Evolutionary conservation across 352 stramenopile species (phyloP).

Genomic region (Phytophthora citrophthora): DNA sequence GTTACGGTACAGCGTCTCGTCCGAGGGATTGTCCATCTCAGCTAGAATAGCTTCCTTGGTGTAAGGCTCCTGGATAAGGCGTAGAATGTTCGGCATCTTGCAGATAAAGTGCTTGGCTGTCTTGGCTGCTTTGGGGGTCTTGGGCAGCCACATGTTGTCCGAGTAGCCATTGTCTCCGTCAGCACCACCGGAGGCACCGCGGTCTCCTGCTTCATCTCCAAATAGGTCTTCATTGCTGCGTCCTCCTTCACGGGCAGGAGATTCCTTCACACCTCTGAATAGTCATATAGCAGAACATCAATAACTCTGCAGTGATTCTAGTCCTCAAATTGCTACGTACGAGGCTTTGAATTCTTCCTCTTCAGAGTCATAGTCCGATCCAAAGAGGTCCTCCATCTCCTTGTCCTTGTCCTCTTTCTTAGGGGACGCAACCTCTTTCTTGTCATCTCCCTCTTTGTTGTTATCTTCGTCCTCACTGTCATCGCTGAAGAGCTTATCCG

Average conservation of each 20-base stretch:
- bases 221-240: constrained; percentile 57
- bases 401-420: constrained; percentile 72
- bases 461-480: constrained; percentile 62
- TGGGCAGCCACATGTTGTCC: constrained; percentile 79
- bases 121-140: constrained; percentile 74
- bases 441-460: constrained; percentile 22
- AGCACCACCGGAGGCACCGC: constrained; percentile 20
- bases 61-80: constrained; percentile 79
- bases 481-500: constrained; percentile 74
- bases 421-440: constrained; percentile 18
- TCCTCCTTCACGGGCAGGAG: constrained; percentile 66
- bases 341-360: constrained; percentile 90
- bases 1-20: constrained; percentile 88
- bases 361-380: constrained; percentile 89
- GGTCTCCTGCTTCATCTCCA: constrained; percentile 46
- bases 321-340: constrained; percentile 37
- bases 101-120: constrained; percentile 69
- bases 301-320: not conserved
- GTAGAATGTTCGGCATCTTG: constrained; percentile 89
- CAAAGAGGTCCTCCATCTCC: constrained; percentile 91
- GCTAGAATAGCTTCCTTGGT: constrained; percentile 76
- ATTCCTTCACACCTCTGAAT: constrained; percentile 83
- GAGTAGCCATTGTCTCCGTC: constrained; percentile 42
- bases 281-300: constrained; percentile 17
- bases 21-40: constrained; percentile 84